A percentile compares a stretch with the other conserved stretches of the same genome.
Conservation (phyloP, 352 stramenopile species). For the Pythium coloratum region DNA sequence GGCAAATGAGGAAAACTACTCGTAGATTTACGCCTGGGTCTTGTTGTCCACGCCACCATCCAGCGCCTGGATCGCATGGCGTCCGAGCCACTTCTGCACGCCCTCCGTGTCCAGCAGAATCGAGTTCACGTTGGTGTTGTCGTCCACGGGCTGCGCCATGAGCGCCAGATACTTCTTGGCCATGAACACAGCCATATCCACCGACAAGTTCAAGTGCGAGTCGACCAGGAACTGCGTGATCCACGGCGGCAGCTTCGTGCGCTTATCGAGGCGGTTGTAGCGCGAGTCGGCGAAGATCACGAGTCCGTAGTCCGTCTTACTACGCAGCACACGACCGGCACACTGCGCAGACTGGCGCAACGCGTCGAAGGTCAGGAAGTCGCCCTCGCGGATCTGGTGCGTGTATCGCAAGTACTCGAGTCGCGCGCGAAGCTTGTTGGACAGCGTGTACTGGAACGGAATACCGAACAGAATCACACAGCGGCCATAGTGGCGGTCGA, state of each 20-base stretch:
- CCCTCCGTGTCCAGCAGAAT: conserved; percentile 93
- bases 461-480: conserved; percentile 98
- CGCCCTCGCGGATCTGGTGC: conserved; percentile 91
- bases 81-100: conserved; percentile 73
- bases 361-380: conserved; percentile 99
- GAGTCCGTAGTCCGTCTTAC: conserved; percentile 99
- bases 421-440: conserved; percentile 90
- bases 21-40: neutral
- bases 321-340: conserved; percentile 96
- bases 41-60: conserved; percentile 16
- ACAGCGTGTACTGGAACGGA: conserved; percentile 99
- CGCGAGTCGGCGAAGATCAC: conserved; percentile 98
- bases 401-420: conserved; percentile 97
- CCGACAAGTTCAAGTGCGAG: conserved; percentile 95
- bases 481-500: conserved; percentile 98
- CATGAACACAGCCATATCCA: conserved; percentile 95
- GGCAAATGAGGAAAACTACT: too few species aligned
- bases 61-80: conserved; percentile 17
- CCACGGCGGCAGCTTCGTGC: conserved; percentile 98
- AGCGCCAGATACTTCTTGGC: conserved; percentile 95
- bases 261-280: conserved; percentile 98
- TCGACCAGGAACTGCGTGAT: conserved; percentile 97
- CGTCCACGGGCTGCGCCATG: conserved; percentile 96
- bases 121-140: conserved; percentile 89
- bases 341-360: conserved; percentile 97